Base-by-base conservation (phyloP, 1,139 yeast genomes). In the Taphrina populina region DNA sequence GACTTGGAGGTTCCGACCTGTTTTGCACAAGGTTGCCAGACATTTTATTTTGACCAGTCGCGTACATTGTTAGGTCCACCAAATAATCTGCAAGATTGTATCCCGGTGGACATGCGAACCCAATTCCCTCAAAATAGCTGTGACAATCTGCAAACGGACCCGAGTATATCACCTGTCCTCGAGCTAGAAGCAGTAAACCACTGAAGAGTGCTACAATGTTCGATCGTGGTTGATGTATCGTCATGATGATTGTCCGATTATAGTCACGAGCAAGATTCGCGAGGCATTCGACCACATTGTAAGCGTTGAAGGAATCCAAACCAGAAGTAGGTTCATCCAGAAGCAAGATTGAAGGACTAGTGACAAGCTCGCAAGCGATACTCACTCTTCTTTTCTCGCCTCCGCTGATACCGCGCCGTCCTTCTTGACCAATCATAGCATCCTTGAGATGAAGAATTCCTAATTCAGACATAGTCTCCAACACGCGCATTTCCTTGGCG, bases 181-280 rank as follows among this genome's bases (percentile, higher is more conserved):
- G 84, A 36, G 96, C 86, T 55, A 92, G 75, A 51, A 92, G 72
- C 1, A 92, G 70, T 55, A 92, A 75, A 62, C 84, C 83, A 67
- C 90, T 96, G 70, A 92, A 92, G 56, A 88, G 72, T 0, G 96
- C 82, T 26, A 92, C 96, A 67, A 92, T 90, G 65, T 92, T 92
- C 60, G 96, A 87, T 67, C 98, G 79, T n/a, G 98, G 98, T 67
- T 92, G 98, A 71, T 92, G 98, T 62, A 92, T 92, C 0, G 98
- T 88, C 67, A 92, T 84, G 1, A 92, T 81, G 46, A 92, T 83
- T 0, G 98, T 90, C 66, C 97, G 80, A 60, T 84, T 82, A 68
- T 83, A 86, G 63, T 83, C 84, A 59, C 83, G 76, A 0, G 96
- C 88, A 59, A 92, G 76, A 59, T 85, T 79, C 2, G 85, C 92